Conservation (phyloP, 2,329 filamentous ascomycete genomes). For the Shiraia bambusicola region DNA sequence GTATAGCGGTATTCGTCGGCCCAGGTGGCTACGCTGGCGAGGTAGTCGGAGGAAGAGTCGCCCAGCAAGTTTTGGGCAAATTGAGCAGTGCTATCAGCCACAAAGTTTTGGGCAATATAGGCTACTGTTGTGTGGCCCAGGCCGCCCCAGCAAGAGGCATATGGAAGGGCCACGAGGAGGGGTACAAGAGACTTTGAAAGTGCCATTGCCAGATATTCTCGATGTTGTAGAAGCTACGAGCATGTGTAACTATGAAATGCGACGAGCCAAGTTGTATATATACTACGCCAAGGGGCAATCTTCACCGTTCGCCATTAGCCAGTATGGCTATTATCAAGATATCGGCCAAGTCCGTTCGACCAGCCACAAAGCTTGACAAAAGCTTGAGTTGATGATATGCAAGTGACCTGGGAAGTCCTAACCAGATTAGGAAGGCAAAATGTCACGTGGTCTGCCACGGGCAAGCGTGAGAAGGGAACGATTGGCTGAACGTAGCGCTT, state of each 20-base stretch:
- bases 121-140: slow-evolving; percentile 58
- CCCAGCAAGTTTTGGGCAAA: slow-evolving; percentile 50
- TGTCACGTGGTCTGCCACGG: too few relatives aligned
- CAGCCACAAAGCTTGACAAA: slow-evolving; percentile 19
- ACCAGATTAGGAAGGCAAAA: slow-evolving; percentile 28
- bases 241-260: too few relatives aligned
- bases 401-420: slow-evolving; percentile 24
- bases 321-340: slow-evolving; percentile 12
- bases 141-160: slow-evolving; percentile 52
- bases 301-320: slow-evolving; percentile 5
- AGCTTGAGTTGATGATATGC: slow-evolving; percentile 13
- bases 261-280: too few relatives aligned
- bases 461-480: background rate
- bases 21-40: slow-evolving; percentile 56
- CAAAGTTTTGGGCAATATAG: slow-evolving; percentile 55
- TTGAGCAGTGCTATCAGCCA: slow-evolving; percentile 46
- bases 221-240: too few relatives aligned
- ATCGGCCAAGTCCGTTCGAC: slow-evolving; percentile 35
- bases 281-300: too few relatives aligned
- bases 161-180: slow-evolving; percentile 26
- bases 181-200: slow-evolving; percentile 25
- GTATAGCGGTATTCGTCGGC: slow-evolving; percentile 55
- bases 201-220: slow-evolving; percentile 17
- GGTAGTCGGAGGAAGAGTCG: slow-evolving; percentile 49
- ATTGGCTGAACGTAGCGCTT: slow-evolving; percentile 1